Evolutionary conservation across 441 rosid species (phyloP), one percentile per base, ranked within the genome.

Genomic region (Manihot esculenta): DNA sequence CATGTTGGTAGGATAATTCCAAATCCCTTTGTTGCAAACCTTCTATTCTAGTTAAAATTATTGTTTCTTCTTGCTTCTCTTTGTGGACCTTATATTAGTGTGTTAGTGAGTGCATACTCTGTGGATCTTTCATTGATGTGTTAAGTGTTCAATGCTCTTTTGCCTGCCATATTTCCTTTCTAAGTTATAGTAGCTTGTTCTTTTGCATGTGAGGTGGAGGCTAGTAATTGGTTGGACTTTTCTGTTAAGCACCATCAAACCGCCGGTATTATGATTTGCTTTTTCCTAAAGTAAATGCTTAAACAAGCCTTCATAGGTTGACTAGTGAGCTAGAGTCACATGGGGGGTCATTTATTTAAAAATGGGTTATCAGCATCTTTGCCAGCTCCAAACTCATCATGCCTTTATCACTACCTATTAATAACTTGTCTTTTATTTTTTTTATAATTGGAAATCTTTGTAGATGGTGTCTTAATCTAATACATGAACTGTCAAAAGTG

Each of bases 11-110:
- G 76, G 53, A 13, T 51, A 69, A 10, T 72, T 66, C 49, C 42
- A 69, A 72, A 51, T 69, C 26, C 17, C 20, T 27, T n/a, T 42
- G 20, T 45, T 58, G 35, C 56, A 68, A 75, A 67, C 72, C 70
- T 60, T 64, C 45, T 50, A 60, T 71, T 33, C 45, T 66, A 63
- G 57, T 58, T 66, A 62, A 76, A 79, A 77, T 57, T 57, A 54
- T 50, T 17, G 59, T 41, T 38, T 17, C 3, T 70, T 20, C n/a
- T 14, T 66, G 44, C 17, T 47, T 24, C 23, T 9, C 0, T 26
- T 59, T 53, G 42, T 64, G 72, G 70, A 74, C 54, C 75, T 64
- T 71, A 5, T 47, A 10, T 45, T 62, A 66, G 74, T 60, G 59
- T n/a, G 64, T 41, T 61, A 35, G 54, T 69, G 74, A 59, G 65